phyloP scores from a whole-genome alignment of 1,284 basidiomycete genomes.

The Lignosus rhinocerotis region DNA sequence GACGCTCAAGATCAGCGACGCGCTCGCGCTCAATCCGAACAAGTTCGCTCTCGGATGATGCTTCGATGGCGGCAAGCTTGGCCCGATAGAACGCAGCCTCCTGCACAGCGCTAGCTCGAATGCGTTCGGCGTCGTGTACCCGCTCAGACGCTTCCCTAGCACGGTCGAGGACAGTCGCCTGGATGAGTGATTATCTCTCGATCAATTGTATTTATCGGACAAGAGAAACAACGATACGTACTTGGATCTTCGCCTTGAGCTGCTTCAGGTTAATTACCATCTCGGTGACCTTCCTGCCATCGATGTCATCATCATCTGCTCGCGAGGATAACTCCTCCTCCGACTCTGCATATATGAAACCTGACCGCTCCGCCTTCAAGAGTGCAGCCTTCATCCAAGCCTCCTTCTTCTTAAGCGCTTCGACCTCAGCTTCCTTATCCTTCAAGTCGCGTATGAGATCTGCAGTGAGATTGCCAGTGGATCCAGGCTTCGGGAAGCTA shows the following conservation, averaged over 20 bases:
- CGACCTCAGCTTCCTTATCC: constrained; percentile 80
- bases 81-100: constrained; percentile 97
- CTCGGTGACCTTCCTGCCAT: constrained; percentile 58
- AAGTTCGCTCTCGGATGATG: constrained; percentile 64
- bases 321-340: constrained; percentile 42
- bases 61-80: constrained; percentile 87
- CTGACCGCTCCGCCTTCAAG: constrained; percentile 75
- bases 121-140: constrained; percentile 78
- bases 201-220: not conserved
- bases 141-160: constrained; percentile 77
- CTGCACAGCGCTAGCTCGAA: constrained; percentile 81
- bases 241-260: constrained; percentile 87
- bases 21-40: constrained; percentile 78
- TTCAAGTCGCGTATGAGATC: constrained; percentile 80
- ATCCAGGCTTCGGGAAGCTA: constrained; percentile 52
- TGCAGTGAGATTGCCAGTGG: constrained; percentile 67
- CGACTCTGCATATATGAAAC: constrained; percentile 69
- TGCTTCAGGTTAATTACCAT: constrained; percentile 86
- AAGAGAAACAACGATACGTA: constrained; percentile 37
- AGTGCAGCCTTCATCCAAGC: constrained; percentile 87
- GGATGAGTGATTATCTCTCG: not conserved
- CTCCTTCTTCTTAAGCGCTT: constrained; percentile 76
- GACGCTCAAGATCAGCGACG: constrained; percentile 77
- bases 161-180: constrained; percentile 77
- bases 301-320: constrained; percentile 36